Conservation (phyloP, 352 stramenopile genomes). For the Aphanomyces cochlioides region DNA sequence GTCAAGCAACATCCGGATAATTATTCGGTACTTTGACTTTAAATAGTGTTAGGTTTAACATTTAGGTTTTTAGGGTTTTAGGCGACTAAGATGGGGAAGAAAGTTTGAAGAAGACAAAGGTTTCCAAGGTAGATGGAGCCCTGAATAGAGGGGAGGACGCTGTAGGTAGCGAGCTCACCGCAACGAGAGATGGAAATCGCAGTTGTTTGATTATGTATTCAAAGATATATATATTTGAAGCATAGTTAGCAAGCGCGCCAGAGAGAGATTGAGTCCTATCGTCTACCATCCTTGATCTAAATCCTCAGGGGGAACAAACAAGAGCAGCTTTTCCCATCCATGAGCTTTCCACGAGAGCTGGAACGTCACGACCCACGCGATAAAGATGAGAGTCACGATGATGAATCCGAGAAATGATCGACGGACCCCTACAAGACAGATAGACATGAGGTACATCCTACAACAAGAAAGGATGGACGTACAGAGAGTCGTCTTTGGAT, state of each 20-base stretch:
- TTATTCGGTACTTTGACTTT: not conserved
- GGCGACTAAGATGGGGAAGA: no score
- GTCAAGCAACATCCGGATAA: not conserved
- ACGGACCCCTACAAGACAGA: slow-evolving; percentile 52
- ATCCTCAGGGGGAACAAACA: slow-evolving; percentile 66
- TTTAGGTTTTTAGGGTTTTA: no score
- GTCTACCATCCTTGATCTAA: slow-evolving; percentile 63
- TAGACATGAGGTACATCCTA: not conserved
- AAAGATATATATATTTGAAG: no score
- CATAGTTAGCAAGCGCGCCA: no score
- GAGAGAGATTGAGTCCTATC: no score
- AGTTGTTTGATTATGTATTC: no score
- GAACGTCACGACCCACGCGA: slow-evolving; percentile 74
- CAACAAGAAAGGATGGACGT: slow-evolving; percentile 31
- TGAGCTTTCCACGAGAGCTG: slow-evolving; percentile 85
- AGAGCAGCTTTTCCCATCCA: slow-evolving; percentile 71
- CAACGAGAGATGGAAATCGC: no score
- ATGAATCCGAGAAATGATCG: slow-evolving; percentile 66
- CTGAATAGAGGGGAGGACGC: no score
- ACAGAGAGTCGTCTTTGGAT: slow-evolving; percentile 74
- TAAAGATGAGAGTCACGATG: slow-evolving; percentile 67
- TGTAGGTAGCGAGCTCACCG: no score
- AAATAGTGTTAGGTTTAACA: not conserved
- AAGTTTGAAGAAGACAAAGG: no score
- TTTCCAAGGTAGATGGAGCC: no score